Evolutionary conservation across 345 rosid species (phyloP).

Genomic region (Arabidopsis thaliana): TAIR10.1 NC_003071.7:7217001-7217500

Average conservation of each 20-base stretch:
- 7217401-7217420: slow-evolving; percentile 56
- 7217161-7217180: slow-evolving; percentile 66
- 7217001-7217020: not conserved
- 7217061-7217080: slow-evolving; percentile 64
- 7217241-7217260: slow-evolving; percentile 68
- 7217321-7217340: slow-evolving; percentile 49
- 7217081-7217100: slow-evolving; percentile 66
- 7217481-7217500: slow-evolving; percentile 65
- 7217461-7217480: slow-evolving; percentile 62
- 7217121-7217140: slow-evolving; percentile 87
- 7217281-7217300: slow-evolving; percentile 94
- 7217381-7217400: slow-evolving; percentile 68
- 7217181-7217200: slow-evolving; percentile 75
- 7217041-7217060: not conserved
- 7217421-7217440: slow-evolving; percentile 64
- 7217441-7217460: slow-evolving; percentile 75
- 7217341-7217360: slow-evolving; percentile 33
- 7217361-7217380: slow-evolving; percentile 49
- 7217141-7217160: slow-evolving; percentile 64
- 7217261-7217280: slow-evolving; percentile 82
- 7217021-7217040: not conserved
- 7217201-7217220: slow-evolving; percentile 69
- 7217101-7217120: slow-evolving; percentile 53
- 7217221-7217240: slow-evolving; percentile 55
- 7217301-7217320: slow-evolving; percentile 65